Evolutionary conservation across 2,329 filamentous ascomycete species (phyloP).

Genomic region (Davidsoniella australis): DNA sequence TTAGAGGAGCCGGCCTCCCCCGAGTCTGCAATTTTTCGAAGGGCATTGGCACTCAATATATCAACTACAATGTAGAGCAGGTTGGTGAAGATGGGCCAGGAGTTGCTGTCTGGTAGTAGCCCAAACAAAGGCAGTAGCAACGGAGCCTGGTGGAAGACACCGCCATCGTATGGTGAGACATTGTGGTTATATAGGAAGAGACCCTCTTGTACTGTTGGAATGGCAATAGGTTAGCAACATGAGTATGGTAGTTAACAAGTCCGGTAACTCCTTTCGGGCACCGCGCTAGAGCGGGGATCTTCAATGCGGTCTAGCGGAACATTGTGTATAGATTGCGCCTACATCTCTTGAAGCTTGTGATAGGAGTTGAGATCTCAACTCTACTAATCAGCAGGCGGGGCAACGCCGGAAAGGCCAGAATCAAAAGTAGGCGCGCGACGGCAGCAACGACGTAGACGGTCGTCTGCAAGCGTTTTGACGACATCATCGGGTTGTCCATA

Average conservation of each 20-base stretch:
- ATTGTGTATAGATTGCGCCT: slow-evolving; percentile 22
- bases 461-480: slow-evolving; percentile 10
- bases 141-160: slow-evolving; percentile 67
- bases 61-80: slow-evolving; percentile 70
- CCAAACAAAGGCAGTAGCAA: slow-evolving; percentile 84
- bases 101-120: slow-evolving; percentile 54
- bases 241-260: not conserved
- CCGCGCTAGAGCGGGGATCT: slow-evolving; percentile 1
- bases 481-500: slow-evolving; percentile 9
- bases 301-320: not conserved
- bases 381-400: slow-evolving; percentile 74
- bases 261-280: not conserved
- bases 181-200: slow-evolving; percentile 92
- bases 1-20: slow-evolving; percentile 59
- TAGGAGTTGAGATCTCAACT: slow-evolving; percentile 91
- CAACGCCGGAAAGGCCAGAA: slow-evolving; percentile 63
- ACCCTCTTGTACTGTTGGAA: slow-evolving; percentile 67
- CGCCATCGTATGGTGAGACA: slow-evolving; percentile 92
- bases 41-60: slow-evolving; percentile 61
- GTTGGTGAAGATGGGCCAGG: slow-evolving; percentile 56
- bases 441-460: slow-evolving; percentile 58
- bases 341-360: slow-evolving; percentile 97
- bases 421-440: slow-evolving; percentile 62
- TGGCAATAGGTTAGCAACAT: slow-evolving; percentile 3
- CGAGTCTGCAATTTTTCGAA: slow-evolving; percentile 65